A percentile compares a stretch with the other conserved stretches of the same genome.
phyloP scores from a whole-genome alignment of 768 basidiomycete genomes.

The Mrakia gelida region DNA sequence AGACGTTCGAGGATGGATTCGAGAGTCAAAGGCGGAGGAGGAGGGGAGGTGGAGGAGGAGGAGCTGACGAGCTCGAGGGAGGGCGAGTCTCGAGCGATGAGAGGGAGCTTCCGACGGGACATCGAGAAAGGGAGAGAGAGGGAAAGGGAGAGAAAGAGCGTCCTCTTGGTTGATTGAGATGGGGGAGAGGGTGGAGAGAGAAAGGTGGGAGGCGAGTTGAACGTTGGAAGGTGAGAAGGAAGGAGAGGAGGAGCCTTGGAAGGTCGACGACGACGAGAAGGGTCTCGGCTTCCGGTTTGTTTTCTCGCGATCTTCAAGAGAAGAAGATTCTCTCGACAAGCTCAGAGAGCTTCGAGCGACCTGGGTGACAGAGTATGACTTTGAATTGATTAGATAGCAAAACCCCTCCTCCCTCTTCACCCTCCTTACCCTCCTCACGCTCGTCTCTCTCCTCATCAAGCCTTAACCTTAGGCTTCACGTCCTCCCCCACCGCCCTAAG shows the following conservation, averaged over 20 bases:
- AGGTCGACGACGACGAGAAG: no score
- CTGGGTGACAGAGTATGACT: no score
- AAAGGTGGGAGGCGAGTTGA: neutral
- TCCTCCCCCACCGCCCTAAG: slow-evolving; percentile 7
- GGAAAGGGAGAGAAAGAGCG: neutral
- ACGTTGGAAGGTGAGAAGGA: no score
- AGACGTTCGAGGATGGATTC: neutral
- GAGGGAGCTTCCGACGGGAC: neutral
- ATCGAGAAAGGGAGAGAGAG: neutral
- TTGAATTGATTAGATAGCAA: neutral
- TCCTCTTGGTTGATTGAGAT: neutral
- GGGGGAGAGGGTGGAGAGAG: neutral
- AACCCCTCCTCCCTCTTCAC: no score
- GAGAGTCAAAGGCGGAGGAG: neutral
- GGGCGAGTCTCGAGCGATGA: neutral
- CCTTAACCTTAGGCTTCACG: slow-evolving; percentile 15
- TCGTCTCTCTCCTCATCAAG: neutral
- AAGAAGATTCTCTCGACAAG: no score
- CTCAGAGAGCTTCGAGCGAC: no score
- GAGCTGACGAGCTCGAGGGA: slow-evolving; percentile 3
- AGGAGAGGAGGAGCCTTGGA: no score
- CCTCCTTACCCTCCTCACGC: neutral
- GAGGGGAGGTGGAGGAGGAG: neutral
- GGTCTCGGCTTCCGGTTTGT: neutral
- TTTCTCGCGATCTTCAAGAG: no score